phyloP scores from a whole-genome alignment of 352 stramenopile species.

The Phytopythium chamaehyphon region DNA sequence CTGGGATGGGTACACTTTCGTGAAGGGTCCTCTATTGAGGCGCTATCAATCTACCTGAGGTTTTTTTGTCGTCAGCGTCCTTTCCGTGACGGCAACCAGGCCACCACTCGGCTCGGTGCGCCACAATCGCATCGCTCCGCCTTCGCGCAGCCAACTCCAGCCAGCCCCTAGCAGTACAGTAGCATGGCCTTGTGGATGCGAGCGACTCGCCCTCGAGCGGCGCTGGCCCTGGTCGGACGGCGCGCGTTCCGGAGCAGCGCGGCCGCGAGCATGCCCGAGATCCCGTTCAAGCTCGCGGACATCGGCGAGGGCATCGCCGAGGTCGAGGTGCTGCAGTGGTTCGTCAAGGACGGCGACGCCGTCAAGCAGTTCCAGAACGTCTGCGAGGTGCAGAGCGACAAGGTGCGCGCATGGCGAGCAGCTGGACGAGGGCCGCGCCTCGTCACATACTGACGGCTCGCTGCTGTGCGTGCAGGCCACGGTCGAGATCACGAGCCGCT shows the following conservation, averaged over 20 bases:
- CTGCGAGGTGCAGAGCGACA: conserved; percentile 97
- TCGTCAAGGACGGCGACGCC: conserved; percentile 89
- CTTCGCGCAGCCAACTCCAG: no score
- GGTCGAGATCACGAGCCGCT: conserved; percentile 98
- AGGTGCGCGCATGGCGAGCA: no score
- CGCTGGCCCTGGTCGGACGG: not conserved
- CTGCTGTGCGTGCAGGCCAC: conserved; percentile 52
- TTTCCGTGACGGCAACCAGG: no score
- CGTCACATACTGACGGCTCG: not conserved
- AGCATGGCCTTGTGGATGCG: conserved; percentile 3
- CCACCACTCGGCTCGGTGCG: no score
- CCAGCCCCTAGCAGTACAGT: no score
- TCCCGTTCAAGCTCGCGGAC: conserved; percentile 92
- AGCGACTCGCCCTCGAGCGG: conserved; percentile 1
- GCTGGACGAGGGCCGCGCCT: not conserved
- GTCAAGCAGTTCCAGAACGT: conserved; percentile 97
- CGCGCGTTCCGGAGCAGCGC: conserved; percentile 47
- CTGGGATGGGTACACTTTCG: no score
- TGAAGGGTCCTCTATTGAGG: no score
- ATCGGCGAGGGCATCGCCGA: conserved; percentile 99
- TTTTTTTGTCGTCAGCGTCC: no score
- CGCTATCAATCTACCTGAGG: no score
- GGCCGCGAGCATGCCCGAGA: conserved; percentile 48
- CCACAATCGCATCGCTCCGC: no score
- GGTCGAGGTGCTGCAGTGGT: conserved; percentile 98